These are phyloP conservation scores for Backusella australiensis DNA, from an alignment of 192 early-diverging fungal genomes.

Conservation along the genomic window DNA sequence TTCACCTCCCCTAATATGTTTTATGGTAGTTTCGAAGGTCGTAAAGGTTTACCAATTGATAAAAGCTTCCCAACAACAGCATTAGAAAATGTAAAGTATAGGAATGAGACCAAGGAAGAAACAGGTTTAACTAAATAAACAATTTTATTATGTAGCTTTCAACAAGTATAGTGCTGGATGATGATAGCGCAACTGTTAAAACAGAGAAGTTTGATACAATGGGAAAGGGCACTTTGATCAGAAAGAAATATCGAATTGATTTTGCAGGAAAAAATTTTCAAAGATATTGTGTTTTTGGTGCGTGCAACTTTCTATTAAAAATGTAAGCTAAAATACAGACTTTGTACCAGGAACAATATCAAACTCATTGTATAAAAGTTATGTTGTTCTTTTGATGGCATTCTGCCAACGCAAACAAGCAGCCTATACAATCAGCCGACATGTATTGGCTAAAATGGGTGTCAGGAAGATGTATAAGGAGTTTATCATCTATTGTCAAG, in stretches of 20 bases:
- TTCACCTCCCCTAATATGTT: not conserved
- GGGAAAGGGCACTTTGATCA: not conserved
- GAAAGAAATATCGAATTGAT: conserved; percentile 27
- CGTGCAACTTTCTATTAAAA: conserved; percentile 13
- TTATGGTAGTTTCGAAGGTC: not conserved
- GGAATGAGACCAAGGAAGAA: not conserved
- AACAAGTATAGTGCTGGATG: not conserved
- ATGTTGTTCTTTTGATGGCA: conserved; percentile 29
- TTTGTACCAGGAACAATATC: not conserved
- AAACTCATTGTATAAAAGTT: conserved; percentile 22
- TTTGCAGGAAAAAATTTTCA: conserved; percentile 28
- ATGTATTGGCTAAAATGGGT: conserved; percentile 35
- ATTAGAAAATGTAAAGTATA: conserved; percentile 15
- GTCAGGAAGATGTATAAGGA: conserved; percentile 42
- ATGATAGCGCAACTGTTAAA: not conserved
- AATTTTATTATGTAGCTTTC: not conserved
- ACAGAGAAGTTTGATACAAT: not conserved
- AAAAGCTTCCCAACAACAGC: conserved; percentile 25
- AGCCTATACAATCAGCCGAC: conserved; percentile 25
- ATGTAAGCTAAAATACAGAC: conserved; percentile 20
- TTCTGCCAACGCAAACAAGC: conserved; percentile 26
- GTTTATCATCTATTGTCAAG: conserved; percentile 36
- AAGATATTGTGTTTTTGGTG: conserved; percentile 14
- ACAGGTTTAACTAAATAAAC: not conserved
- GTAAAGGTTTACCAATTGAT: conserved; percentile 18